Percentiles rank a stretch among this genome's conserved stretches.
Evolutionary conservation across 2,329 filamentous ascomycete species (phyloP).

Genomic region (Aspergillus nomiae): DNA sequence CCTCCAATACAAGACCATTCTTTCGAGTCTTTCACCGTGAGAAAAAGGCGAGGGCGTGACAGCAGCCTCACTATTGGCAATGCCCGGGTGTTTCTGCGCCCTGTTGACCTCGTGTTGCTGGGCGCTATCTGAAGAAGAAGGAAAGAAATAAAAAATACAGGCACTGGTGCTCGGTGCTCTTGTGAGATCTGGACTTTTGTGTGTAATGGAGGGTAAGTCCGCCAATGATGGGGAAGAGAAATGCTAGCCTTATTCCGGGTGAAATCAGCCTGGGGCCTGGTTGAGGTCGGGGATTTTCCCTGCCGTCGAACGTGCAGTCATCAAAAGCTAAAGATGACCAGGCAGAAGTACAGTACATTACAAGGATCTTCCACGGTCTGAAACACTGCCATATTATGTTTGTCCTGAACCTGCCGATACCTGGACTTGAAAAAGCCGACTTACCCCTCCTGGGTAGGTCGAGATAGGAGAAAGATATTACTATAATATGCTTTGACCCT

Average conservation of each 20-base stretch:
- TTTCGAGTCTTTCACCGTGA: background rate
- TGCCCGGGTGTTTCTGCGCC: conserved; percentile 7
- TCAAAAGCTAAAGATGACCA: conserved; percentile 12
- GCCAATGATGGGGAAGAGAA: background rate
- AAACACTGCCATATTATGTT: conserved; percentile 8
- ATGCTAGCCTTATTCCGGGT: background rate
- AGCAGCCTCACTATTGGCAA: background rate
- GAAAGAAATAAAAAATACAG: background rate
- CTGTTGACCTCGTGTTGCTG: background rate
- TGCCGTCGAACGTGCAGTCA: conserved; percentile 2
- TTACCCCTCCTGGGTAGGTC: conserved; percentile 5
- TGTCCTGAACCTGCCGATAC: conserved; percentile 7
- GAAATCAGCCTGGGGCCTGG: background rate
- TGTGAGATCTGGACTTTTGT: background rate
- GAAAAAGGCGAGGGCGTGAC: background rate
- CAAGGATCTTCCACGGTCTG: conserved; percentile 10
- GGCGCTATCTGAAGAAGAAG: background rate
- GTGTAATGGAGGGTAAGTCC: background rate
- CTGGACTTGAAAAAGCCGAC: conserved; percentile 7
- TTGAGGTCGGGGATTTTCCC: conserved; percentile 1
- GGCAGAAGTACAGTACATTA: conserved; percentile 10
- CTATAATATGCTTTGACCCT: background rate
- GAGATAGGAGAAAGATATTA: conserved; percentile 7
- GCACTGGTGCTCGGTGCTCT: background rate
- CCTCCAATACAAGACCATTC: background rate